Conservation (phyloP, 1,284 basidiomycete species). For the Ustilago hordei region DNA sequence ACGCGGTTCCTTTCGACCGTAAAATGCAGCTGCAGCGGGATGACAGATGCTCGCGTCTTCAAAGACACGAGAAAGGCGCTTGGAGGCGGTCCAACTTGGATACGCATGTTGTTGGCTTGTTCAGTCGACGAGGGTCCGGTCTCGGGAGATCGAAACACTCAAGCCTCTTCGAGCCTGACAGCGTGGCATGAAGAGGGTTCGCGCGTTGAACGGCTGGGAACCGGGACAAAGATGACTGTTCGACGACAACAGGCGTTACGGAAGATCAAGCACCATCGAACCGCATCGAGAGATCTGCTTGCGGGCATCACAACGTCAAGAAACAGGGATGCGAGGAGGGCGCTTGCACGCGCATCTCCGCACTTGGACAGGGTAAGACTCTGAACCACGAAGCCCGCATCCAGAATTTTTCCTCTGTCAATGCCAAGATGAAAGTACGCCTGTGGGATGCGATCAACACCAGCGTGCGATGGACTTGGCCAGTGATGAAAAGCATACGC, state of each 20-base stretch:
- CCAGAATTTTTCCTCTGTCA: neutral
- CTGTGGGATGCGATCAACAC: neutral
- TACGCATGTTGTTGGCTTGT: neutral
- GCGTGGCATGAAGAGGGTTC: neutral
- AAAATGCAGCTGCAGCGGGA: neutral
- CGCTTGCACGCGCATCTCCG: neutral
- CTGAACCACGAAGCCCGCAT: neutral
- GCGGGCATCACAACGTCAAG: slow-evolving; percentile 6
- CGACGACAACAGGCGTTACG: neutral
- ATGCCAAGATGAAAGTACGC: neutral
- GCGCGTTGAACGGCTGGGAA: no score
- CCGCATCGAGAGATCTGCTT: neutral
- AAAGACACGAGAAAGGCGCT: neutral
- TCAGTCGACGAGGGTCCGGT: neutral
- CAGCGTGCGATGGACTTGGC: neutral
- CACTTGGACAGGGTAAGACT: neutral
- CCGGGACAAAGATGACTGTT: neutral
- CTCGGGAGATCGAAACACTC: neutral
- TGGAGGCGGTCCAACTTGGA: neutral
- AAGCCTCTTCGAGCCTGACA: neutral
- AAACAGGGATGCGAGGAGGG: no score
- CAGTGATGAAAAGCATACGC: neutral
- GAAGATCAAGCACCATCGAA: neutral
- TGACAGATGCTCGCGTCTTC: neutral
- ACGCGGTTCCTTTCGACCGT: no score